Evolutionary conservation across 2,329 filamentous ascomycete species (phyloP).

Genomic region (Sclerotinia minor): DNA sequence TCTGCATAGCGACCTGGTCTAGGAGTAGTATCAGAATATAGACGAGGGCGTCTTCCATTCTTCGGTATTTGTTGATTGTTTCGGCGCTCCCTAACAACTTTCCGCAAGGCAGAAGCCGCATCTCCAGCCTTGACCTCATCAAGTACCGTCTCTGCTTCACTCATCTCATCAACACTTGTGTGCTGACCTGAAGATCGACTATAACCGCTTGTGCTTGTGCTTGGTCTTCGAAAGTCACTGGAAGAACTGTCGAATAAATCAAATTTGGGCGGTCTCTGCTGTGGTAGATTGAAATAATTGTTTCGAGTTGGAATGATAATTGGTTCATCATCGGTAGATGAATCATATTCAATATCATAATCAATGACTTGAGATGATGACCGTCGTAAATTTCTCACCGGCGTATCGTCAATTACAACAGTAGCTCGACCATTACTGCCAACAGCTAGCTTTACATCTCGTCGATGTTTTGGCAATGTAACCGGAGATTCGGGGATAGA

Average conservation of each 20-base stretch:
- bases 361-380: conserved; percentile 37
- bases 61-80: conserved; percentile 32
- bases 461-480: conserved; percentile 45
- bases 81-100: conserved; percentile 46
- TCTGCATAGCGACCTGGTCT: conserved; percentile 32
- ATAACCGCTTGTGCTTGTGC: conserved; percentile 34
- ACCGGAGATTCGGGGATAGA: conserved; percentile 57
- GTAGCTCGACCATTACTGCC: conserved; percentile 57
- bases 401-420: conserved; percentile 35
- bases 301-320: conserved; percentile 64
- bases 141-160: conserved; percentile 60
- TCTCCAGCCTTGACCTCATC: conserved; percentile 52
- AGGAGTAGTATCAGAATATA: conserved; percentile 30
- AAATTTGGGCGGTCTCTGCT: conserved; percentile 32
- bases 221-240: conserved; percentile 32
- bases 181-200: conserved; percentile 39
- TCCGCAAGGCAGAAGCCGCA: conserved; percentile 60
- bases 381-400: conserved; percentile 30
- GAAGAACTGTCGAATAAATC: conserved; percentile 34
- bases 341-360: conserved; percentile 51
- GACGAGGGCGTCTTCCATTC: conserved; percentile 34
- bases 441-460: conserved; percentile 63
- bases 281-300: conserved; percentile 50
- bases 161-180: conserved; percentile 46
- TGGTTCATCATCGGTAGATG: conserved; percentile 63